Conservation (phyloP, 1,139 yeast genomes). For the Scheffersomyces illinoinensis region DNA sequence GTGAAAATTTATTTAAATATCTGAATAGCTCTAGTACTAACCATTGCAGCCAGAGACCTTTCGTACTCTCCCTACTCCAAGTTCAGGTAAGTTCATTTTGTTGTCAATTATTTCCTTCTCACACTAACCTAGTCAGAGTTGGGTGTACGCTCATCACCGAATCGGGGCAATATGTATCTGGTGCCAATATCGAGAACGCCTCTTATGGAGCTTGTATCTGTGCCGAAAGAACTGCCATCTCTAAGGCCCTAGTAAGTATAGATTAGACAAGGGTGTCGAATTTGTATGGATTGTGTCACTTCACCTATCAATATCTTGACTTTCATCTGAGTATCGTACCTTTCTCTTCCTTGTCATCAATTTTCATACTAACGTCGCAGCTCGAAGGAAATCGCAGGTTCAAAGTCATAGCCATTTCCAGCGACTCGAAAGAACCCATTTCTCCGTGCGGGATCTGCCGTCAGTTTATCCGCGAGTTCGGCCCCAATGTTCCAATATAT, state of each 20-base stretch:
- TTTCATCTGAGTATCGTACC: not conserved
- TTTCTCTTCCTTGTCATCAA: not conserved
- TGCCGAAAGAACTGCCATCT: slow-evolving; percentile 84
- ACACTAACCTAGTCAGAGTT: slow-evolving; percentile 50
- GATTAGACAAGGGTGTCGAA: not conserved
- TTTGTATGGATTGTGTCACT: not conserved
- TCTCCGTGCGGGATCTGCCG: slow-evolving; percentile 96
- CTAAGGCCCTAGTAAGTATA: slow-evolving; percentile 56
- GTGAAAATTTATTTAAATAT: slow-evolving; percentile 7
- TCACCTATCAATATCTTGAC: not conserved
- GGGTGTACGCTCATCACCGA: slow-evolving; percentile 72
- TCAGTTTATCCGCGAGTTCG: slow-evolving; percentile 82
- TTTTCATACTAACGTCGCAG: slow-evolving; percentile 14
- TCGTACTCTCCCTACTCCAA: slow-evolving; percentile 85
- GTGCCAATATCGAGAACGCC: slow-evolving; percentile 93
- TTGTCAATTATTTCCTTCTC: not conserved
- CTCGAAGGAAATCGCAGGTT: slow-evolving; percentile 48
- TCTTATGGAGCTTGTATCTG: slow-evolving; percentile 87
- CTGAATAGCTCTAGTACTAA: not conserved
- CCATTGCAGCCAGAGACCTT: slow-evolving; percentile 41
- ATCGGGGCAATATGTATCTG: slow-evolving; percentile 52
- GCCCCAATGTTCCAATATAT: slow-evolving; percentile 49
- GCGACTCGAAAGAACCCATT: slow-evolving; percentile 60
- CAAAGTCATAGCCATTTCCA: slow-evolving; percentile 69
- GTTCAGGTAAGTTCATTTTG: slow-evolving; percentile 48